Base-by-base conservation (phyloP, 2,329 filamentous ascomycete genomes). In the Aureobasidium sp. region DNA sequence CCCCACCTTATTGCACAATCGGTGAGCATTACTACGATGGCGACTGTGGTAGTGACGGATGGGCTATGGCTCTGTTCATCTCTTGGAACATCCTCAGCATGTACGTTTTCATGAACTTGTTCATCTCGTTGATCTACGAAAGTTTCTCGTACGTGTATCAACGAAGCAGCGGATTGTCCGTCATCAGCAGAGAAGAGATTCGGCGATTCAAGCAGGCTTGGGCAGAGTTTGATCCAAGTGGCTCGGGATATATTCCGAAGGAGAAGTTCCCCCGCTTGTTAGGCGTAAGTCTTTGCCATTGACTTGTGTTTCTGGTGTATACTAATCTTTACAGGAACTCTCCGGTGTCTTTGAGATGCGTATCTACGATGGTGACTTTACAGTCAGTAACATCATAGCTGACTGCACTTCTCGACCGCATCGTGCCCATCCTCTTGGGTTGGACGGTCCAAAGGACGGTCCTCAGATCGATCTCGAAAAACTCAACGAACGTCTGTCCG, bases 61-160 rank as follows among this genome's bases (percentile, higher is more conserved):
- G 94, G 91, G 91, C 94, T 8, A 83, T 91, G 57, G 85, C 87
- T 37, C 80, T 99, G 11, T 99, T 99, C 78, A 91, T 97, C 63
- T 85, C 88, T 5, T 99, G 94, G 94, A 99, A 99, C 78, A 93
- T 99, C 70, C 83, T 99, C 75, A 97, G 93, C 88, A 99, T 99
- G 94, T 99, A 99, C 77, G 96, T 99, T 70, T 99, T 99, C 71
- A 93, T 97, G 71, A 97, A 93, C 71, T 79, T 99, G 72, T 99
- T 99, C 74, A 93, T 99, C 63, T 99, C 94, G 53, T 86, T 99
- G 73, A 99, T 99, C 68, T 99, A 95, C 77, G 94, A 99, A 78
- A 97, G 92, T 76, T 99, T 99, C 81, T 96, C 91, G 73, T 99
- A 99, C 71, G 94, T 99, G 66, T 99, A 97, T 73, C 95, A 99